A percentile compares a stretch with the other conserved stretches of the same genome.
These are phyloP conservation scores for Metschnikowia kunwiensis DNA, from an alignment of 805 yeast genomes.

Conservation along the genomic window DNA sequence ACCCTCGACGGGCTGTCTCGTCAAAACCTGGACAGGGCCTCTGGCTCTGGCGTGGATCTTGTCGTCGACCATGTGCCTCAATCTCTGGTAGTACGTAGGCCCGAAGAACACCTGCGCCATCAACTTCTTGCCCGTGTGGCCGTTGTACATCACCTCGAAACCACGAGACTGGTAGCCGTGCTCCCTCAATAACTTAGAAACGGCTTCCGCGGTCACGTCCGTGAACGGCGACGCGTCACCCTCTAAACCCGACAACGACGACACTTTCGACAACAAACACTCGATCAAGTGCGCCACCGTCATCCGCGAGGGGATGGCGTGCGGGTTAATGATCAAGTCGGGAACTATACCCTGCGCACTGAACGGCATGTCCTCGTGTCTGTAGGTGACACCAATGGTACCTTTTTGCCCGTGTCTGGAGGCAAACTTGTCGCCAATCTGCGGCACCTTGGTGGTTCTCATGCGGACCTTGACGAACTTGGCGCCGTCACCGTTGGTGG, in stretches of 20 bases:
- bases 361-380: conserved; percentile 99
- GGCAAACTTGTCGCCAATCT: conserved; percentile 98
- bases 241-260: conserved; percentile 91
- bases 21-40: conserved; percentile 96
- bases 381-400: conserved; percentile 97
- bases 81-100: conserved; percentile 98
- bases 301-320: conserved; percentile 99
- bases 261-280: conserved; percentile 92
- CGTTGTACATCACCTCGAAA: conserved; percentile 97
- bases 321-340: conserved; percentile 96
- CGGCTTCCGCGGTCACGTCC: conserved; percentile 96
- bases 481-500: conserved; percentile 97
- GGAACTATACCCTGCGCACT: conserved; percentile 95
- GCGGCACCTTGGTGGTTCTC: conserved; percentile 98
- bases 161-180: conserved; percentile 98
- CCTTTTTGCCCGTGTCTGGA: conserved; percentile 99
- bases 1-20: conserved; percentile 99
- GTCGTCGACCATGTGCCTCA: conserved; percentile 99
- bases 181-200: conserved; percentile 85
- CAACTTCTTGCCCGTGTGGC: conserved; percentile 96
- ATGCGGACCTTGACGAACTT: conserved; percentile 97
- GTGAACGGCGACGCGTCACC: conserved; percentile 99
- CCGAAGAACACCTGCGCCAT: conserved; percentile 99
- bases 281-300: conserved; percentile 99
- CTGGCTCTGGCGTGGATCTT: conserved; percentile 99